Evolutionary conservation across 768 basidiomycete species (phyloP), one percentile per base, ranked within the genome.

Genomic region (Pisolithus tinctorius): DNA sequence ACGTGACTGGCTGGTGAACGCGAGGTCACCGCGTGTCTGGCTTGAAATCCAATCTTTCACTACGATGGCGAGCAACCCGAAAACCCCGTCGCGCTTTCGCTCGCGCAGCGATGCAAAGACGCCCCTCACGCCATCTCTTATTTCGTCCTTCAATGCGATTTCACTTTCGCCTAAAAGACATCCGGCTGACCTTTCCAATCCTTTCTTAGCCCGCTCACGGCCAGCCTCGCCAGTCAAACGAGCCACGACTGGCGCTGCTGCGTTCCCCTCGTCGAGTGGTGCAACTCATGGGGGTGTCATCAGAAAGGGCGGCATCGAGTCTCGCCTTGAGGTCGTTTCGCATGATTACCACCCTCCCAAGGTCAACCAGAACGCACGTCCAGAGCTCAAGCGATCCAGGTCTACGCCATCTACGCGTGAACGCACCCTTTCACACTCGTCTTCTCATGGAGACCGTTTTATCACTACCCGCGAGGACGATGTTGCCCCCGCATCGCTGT

Each of bases 271-370:
- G 48, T 74, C 80, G 2, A 86, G 88, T 60, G 83, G 84, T 0
- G 79, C 72, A 55, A 68, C 67, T 1, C 45, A 47, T 36, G 53
- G 45, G 10, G 86, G 88, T 6, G 78, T 92, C 16, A 84, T 91
- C 56, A 72, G 86, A 36, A 86, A 80, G 54, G 88, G 88, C 39
- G 87, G 87, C 7, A 67, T 89, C 10, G 88, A 92, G 63, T 84
- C 83, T 55, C 75, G 85, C 51, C 71, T 90, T 14, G 83, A 91
- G 43, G 86, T 90, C 20, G 80, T 91, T 50, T 84, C 84, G 0
- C 73, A 78, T 44, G 88, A 91, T 64, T 89, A 90, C 57, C 75
- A 84, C 13, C 85, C 86, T n/a, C 78, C 78, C 8, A 57, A 47
- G 20, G 45, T 25, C 20, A 47, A 34, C 17, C 30, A 47, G 45